phyloP scores from a whole-genome alignment of 2,329 filamentous ascomycete genomes.

The Cercospora zeina region DNA sequence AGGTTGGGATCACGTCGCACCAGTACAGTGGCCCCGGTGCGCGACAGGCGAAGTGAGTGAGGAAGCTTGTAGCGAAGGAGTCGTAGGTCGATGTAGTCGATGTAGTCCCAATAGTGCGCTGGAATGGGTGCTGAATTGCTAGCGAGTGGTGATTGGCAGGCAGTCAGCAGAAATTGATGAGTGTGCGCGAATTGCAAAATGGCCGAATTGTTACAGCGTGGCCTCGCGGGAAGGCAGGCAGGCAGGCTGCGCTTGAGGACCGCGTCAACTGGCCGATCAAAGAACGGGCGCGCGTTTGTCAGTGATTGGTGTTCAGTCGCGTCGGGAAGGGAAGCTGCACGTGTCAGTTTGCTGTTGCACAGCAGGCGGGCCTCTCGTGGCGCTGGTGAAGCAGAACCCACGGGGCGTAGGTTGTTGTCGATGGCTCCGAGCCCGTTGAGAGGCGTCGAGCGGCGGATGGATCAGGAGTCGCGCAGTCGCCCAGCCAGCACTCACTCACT shows the following conservation, averaged over 20 bases:
- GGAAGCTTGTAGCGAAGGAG: neutral
- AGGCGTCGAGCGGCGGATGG: neutral
- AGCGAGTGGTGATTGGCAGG: neutral
- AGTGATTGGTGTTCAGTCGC: neutral
- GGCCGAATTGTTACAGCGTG: neutral
- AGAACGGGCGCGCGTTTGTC: neutral
- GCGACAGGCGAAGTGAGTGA: neutral
- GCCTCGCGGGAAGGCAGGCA: neutral
- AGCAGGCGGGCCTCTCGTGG: neutral
- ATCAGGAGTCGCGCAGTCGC: no score
- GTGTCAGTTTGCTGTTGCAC: neutral
- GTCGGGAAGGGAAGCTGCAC: neutral
- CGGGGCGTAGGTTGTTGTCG: neutral
- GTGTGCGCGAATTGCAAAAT: neutral
- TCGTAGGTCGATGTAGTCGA: neutral
- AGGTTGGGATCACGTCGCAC: neutral
- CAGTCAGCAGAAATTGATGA: neutral
- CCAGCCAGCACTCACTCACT: no score
- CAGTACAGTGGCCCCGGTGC: neutral
- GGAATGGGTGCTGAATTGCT: neutral
- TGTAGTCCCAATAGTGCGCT: neutral
- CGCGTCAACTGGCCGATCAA: neutral
- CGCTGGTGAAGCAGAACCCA: conserved; percentile 5
- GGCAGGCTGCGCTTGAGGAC: neutral
- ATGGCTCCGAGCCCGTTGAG: neutral